These are phyloP conservation scores for Tinospora cordifolia DNA, from an alignment of 164 flowering plant species.

Conservation along the genomic window DNA sequence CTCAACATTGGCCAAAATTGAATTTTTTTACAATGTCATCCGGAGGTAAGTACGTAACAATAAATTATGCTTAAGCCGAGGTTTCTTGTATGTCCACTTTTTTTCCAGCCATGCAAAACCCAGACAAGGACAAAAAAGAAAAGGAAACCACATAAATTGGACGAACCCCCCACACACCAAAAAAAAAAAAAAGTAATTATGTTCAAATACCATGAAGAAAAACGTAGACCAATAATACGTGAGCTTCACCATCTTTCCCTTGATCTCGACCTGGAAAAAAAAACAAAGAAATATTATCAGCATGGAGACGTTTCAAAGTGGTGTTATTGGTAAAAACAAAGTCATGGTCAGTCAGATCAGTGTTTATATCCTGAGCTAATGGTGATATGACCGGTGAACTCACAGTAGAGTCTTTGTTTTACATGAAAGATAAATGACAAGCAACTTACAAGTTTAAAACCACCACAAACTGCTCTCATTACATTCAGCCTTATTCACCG, in stretches of 20 bases:
- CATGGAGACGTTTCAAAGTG: neutral
- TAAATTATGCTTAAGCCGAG: conserved; percentile 12
- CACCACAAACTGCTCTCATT: neutral
- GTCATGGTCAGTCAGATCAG: too few relatives aligned
- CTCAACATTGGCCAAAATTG: conserved; percentile 9
- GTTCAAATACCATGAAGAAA: conserved; percentile 11
- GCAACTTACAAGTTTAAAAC: neutral
- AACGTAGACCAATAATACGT: conserved; percentile 13
- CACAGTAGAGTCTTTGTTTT: too few relatives aligned
- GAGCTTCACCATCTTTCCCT: conserved; percentile 59
- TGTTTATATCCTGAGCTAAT: too few relatives aligned
- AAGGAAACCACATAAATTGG: conserved; percentile 5
- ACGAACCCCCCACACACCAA: neutral
- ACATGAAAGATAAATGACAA: neutral
- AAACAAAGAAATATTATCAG: neutral
- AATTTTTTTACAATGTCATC: conserved; percentile 36
- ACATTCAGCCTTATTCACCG: too few relatives aligned
- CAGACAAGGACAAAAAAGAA: conserved; percentile 1
- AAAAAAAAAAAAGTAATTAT: conserved; percentile 11
- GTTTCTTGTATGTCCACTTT: conserved; percentile 10
- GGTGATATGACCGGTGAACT: too few relatives aligned
- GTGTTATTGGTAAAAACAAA: neutral
- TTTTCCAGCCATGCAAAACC: conserved; percentile 7
- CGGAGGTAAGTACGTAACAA: conserved; percentile 26
- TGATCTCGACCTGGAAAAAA: conserved; percentile 44